Conservation (phyloP, 2,329 filamentous ascomycete species). For the Aspergillus novofumigatus region DNA sequence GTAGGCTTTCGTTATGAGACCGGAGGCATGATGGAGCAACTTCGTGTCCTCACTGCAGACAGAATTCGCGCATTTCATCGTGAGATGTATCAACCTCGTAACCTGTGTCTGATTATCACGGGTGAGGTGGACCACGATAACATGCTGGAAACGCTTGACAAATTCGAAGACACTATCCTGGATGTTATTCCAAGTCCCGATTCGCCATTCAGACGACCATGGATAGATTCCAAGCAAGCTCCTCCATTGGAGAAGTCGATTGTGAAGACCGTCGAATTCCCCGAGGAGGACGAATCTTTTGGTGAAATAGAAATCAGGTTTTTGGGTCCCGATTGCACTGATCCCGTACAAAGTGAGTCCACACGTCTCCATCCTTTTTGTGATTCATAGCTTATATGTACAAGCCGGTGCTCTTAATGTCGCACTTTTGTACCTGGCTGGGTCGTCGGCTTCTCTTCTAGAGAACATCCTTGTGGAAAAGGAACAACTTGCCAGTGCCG, state of each 20-base stretch:
- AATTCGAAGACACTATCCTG: conserved; percentile 83
- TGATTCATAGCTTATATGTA: conserved; percentile 3
- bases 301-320: conserved; percentile 85
- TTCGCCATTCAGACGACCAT: conserved; percentile 77
- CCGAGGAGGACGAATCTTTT: conserved; percentile 91
- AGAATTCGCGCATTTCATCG: conserved; percentile 92
- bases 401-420: conserved; percentile 69
- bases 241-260: conserved; percentile 67
- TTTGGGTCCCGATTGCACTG: conserved; percentile 76
- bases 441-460: conserved; percentile 85
- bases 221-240: conserved; percentile 81
- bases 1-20: conserved; percentile 96
- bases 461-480: conserved; percentile 91
- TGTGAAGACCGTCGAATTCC: conserved; percentile 80
- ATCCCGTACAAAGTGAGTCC: conserved; percentile 56
- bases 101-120: conserved; percentile 85
- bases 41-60: conserved; percentile 80
- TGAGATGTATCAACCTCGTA: conserved; percentile 97
- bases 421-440: conserved; percentile 79
- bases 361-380: not conserved
- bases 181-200: conserved; percentile 73
- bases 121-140: conserved; percentile 83
- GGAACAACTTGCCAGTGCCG: conserved; percentile 83
- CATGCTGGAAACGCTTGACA: conserved; percentile 74
- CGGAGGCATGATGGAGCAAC: conserved; percentile 91